Percentiles rank a stretch among this genome's conserved stretches.
Conservation (phyloP, 805 yeast species). For the Maudiozyma bulderi region DNA sequence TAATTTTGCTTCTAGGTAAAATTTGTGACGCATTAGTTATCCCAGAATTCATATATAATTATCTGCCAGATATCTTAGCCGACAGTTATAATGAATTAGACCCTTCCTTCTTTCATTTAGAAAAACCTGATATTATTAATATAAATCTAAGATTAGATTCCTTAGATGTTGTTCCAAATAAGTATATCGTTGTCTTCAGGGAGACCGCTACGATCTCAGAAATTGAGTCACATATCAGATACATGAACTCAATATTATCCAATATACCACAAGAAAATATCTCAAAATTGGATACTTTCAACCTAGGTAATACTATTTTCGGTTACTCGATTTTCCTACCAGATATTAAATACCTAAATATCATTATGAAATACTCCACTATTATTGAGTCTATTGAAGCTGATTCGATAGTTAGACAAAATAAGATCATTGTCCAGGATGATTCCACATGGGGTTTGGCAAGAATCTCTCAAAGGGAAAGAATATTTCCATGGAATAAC, state of each 20-base stretch:
- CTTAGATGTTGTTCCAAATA: neutral
- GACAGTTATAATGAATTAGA: neutral
- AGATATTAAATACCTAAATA: neutral
- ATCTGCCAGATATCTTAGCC: neutral
- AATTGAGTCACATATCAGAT: neutral
- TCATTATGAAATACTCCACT: neutral
- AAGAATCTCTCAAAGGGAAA: slow-evolving; percentile 72
- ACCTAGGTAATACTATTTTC: neutral
- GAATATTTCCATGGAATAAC: slow-evolving; percentile 55
- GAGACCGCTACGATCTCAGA: neutral
- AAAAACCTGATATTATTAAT: neutral
- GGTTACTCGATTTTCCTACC: neutral
- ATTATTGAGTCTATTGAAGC: slow-evolving; percentile 4
- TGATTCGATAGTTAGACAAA: slow-evolving; percentile 1
- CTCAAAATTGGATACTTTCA: neutral
- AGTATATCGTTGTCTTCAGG: neutral
- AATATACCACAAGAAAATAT: neutral
- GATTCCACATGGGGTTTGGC: slow-evolving; percentile 94
- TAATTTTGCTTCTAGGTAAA: neutral
- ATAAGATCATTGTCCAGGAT: slow-evolving; percentile 34
- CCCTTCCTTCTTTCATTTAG: neutral
- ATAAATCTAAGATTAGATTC: neutral
- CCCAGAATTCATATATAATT: neutral
- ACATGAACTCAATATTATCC: neutral
- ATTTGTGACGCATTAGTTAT: neutral